Evolutionary conservation across 148 eudicot species (phyloP).

Genomic region (Euryodendron excelsum): DNA sequence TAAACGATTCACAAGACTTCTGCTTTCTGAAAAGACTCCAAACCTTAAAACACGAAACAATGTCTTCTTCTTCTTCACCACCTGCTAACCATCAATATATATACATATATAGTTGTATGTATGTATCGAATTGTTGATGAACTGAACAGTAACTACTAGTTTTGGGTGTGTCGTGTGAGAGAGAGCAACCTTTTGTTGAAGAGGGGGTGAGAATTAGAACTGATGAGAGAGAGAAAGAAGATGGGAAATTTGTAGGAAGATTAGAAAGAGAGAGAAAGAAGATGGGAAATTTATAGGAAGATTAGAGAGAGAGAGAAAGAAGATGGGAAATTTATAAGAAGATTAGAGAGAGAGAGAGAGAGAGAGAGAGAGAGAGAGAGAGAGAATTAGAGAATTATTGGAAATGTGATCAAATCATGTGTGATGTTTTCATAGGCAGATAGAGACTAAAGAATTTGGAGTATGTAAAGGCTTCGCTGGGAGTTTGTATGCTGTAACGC

Average conservation of each 20-base stretch:
- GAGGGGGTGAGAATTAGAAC: not conserved
- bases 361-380: too few relatives aligned
- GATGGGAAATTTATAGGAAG: not conserved
- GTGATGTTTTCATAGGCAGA: not conserved
- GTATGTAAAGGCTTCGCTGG: not conserved
- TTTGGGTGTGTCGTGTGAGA: not conserved
- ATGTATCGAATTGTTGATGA: not conserved
- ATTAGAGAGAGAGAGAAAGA: not conserved
- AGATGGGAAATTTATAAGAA: not conserved
- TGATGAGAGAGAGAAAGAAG: too few relatives aligned
- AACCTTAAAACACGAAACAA: too few relatives aligned
- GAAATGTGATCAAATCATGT: not conserved
- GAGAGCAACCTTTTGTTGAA: not conserved
- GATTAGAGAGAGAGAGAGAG: not conserved
- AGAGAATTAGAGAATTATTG: not conserved
- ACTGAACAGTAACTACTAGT: not conserved
- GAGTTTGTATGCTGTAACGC: not conserved
- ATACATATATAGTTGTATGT: not conserved
- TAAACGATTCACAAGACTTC: too few relatives aligned
- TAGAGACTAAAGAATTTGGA: not conserved
- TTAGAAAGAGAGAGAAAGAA: not conserved
- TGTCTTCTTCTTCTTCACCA: not conserved
- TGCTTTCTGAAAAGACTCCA: too few relatives aligned
- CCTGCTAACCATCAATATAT: not conserved
- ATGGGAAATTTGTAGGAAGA: not conserved